Base-by-base conservation (phyloP, 1,284 basidiomycete species). In the Cutaneotrichosporon mucoides region DNA sequence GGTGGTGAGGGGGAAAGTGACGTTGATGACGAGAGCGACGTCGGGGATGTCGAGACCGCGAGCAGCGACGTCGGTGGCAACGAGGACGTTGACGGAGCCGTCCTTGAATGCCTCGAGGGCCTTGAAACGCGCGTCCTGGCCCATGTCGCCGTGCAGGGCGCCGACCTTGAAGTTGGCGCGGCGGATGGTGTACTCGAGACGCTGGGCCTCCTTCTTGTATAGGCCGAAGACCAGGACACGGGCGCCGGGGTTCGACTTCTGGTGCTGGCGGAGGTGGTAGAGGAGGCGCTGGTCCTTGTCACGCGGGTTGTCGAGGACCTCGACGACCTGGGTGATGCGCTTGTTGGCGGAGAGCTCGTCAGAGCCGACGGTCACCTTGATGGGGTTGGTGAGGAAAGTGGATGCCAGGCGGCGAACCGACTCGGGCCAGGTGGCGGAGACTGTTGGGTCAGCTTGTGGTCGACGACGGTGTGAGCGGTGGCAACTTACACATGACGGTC, bases 381-480 rank as follows among this genome's bases (percentile, higher is more conserved):
- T 84, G 5, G 95, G 92, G 62, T 89, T 81, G 56, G 84, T 83
- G 78, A 91, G 88, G 80, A 99, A 99, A 6, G 92, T 87, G 68
- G 86, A 84, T 0, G 96, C 96, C n/a, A 99, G 83, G 61, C 89
- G 83, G 60, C 95, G 85, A n/a, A 99, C 94, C 3, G 89, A 87
- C 65, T 95, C 92, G 0, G 95, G 95, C 95, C 95, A 99, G 3
- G 95, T 99, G 6, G 95, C 95, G 59, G 92, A 96, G 81, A 98
- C 90, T 92, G 67, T 24, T 24, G 24, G 24, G 24, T 24, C 24
- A 24, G 24, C 24, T 3, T 35, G 51, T 53, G 12, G 43, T 40
- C 51, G 40, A 33, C 5, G 37, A 5, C 10, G 46, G 6, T 11
- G 9, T 47, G 46, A 24, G 5, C 10, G 46, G 24, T 24, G 24